Evolutionary conservation across 129 eudicot genomes (phyloP).

Genomic region (carrot (Daucus carota)): DH1_v3.0 NC_030388.2:17855501-17856000

Average conservation of each 20-base stretch:
- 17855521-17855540: slow-evolving; percentile 23
- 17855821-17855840: too few relatives aligned
- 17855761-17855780: slow-evolving; percentile 22
- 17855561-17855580: slow-evolving; percentile 28
- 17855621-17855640: not conserved
- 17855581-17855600: not conserved
- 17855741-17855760: slow-evolving; percentile 25
- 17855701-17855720: slow-evolving; percentile 31
- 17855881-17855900: too few relatives aligned
- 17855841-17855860: too few relatives aligned
- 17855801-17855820: too few relatives aligned
- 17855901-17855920: too few relatives aligned
- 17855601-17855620: not conserved
- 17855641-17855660: slow-evolving; percentile 24
- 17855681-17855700: slow-evolving; percentile 30
- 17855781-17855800: too few relatives aligned
- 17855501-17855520: slow-evolving; percentile 36
- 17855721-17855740: slow-evolving; percentile 23
- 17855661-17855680: slow-evolving; percentile 34
- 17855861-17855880: too few relatives aligned
- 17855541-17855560: slow-evolving; percentile 13
- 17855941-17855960: too few relatives aligned
- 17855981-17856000: too few relatives aligned
- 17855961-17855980: too few relatives aligned
- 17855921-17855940: too few relatives aligned